A percentile compares a stretch with the other conserved stretches of the same genome.
Evolutionary conservation across 2,329 filamentous ascomycete species (phyloP).

Genomic region (Colletotrichum camelliae): DNA sequence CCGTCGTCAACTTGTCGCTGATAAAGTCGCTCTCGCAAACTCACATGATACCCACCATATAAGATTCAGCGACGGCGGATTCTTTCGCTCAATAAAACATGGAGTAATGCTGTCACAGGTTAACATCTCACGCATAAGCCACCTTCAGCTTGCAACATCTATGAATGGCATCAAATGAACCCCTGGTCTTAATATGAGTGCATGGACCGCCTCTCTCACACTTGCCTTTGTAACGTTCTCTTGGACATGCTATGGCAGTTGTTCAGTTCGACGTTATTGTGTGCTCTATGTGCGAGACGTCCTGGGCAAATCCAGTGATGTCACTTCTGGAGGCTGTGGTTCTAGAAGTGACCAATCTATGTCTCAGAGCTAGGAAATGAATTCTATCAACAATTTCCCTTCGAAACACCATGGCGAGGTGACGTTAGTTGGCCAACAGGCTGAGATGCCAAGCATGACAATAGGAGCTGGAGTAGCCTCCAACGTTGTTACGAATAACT

Average conservation of each 20-base stretch:
- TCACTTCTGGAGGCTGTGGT: not conserved
- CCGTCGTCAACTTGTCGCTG: not conserved
- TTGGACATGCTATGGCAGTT: not conserved
- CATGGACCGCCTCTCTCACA: not conserved
- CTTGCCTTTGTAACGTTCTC: too few species aligned
- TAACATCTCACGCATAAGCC: not conserved
- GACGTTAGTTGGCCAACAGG: not conserved
- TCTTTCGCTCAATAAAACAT: not conserved
- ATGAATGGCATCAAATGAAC: not conserved
- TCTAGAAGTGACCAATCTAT: fast-evolving
- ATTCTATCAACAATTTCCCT: fast-evolving
- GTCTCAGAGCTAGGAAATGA: not conserved
- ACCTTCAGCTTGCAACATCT: not conserved
- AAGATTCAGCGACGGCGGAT: not conserved
- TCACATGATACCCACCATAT: not conserved
- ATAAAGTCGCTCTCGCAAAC: not conserved
- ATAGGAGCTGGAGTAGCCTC: not conserved
- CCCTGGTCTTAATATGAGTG: not conserved
- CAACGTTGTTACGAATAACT: not conserved
- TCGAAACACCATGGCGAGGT: not conserved
- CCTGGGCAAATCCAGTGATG: not conserved
- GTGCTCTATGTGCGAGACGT: not conserved
- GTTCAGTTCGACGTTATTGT: not conserved
- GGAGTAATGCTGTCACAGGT: not conserved
- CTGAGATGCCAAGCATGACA: not conserved